phyloP scores from a whole-genome alignment of 2,329 filamentous ascomycete species.

The Ceratocystis cubensis region DNA sequence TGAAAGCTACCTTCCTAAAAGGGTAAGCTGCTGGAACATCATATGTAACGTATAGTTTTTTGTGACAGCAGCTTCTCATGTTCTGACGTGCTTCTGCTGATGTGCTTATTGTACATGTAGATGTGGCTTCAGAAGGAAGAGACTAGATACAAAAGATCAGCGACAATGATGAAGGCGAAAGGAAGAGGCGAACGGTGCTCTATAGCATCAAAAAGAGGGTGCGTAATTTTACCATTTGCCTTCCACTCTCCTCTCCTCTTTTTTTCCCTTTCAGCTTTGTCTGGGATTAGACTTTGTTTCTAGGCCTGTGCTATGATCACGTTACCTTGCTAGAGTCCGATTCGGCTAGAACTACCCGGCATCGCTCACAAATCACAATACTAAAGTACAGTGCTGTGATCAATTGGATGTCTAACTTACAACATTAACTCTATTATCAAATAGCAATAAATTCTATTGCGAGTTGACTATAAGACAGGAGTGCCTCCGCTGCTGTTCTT shows the following conservation, averaged over 20 bases:
- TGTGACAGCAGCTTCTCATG: neutral
- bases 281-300: neutral
- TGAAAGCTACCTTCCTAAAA: constrained; percentile 12
- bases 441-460: too few species aligned
- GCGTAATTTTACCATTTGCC: neutral
- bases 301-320: neutral
- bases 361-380: too few species aligned
- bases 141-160: neutral
- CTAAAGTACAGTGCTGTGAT: too few species aligned
- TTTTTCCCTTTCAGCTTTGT: neutral
- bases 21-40: neutral
- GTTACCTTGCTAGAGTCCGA: too few species aligned
- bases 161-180: neutral
- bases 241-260: neutral
- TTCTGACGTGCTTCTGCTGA: neutral
- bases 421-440: too few species aligned
- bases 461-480: too few species aligned
- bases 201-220: neutral
- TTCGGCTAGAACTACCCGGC: too few species aligned
- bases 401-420: too few species aligned
- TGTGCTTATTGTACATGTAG: neutral
- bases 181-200: neutral
- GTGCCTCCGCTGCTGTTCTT: too few species aligned
- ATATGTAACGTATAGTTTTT: neutral
- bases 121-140: neutral